Percentiles rank a stretch among this genome's conserved stretches.
These are phyloP conservation scores for Penicillium occitanis DNA, from an alignment of 2,329 filamentous ascomycete genomes.

Conservation along the genomic window DNA sequence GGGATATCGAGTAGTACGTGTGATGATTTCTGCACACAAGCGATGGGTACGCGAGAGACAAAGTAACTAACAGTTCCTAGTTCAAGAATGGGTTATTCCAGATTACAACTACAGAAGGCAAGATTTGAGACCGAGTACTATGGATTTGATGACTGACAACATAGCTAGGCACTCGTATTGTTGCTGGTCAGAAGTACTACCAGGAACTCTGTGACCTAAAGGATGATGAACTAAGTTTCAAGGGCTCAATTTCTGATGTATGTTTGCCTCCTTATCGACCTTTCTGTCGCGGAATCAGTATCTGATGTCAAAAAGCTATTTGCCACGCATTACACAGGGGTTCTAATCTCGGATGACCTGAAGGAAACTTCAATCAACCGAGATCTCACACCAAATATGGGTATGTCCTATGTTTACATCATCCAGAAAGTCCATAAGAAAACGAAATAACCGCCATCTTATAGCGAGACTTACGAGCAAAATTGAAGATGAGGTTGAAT, in stretches of 20 bases:
- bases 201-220: not conserved
- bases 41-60: not conserved
- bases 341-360: not conserved
- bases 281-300: not conserved
- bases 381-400: too few relatives aligned
- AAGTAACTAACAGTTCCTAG: too few relatives aligned
- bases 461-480: too few relatives aligned
- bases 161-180: not conserved
- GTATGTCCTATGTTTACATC: too few relatives aligned
- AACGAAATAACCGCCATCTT: too few relatives aligned
- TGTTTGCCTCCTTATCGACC: not conserved
- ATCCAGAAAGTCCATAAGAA: too few relatives aligned
- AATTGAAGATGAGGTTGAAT: too few relatives aligned
- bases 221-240: not conserved
- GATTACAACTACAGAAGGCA: too few relatives aligned
- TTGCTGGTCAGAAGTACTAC: not conserved
- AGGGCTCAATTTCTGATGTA: not conserved
- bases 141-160: not conserved
- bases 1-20: not conserved
- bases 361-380: too few relatives aligned
- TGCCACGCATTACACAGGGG: not conserved
- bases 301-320: not conserved
- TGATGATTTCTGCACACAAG: not conserved
- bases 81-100: too few relatives aligned
- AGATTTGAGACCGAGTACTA: too few relatives aligned